Percentiles rank a stretch among this genome's conserved stretches.
Conservation (phyloP, 2,329 filamentous ascomycete genomes). For the Diaporthe destruens region DNA sequence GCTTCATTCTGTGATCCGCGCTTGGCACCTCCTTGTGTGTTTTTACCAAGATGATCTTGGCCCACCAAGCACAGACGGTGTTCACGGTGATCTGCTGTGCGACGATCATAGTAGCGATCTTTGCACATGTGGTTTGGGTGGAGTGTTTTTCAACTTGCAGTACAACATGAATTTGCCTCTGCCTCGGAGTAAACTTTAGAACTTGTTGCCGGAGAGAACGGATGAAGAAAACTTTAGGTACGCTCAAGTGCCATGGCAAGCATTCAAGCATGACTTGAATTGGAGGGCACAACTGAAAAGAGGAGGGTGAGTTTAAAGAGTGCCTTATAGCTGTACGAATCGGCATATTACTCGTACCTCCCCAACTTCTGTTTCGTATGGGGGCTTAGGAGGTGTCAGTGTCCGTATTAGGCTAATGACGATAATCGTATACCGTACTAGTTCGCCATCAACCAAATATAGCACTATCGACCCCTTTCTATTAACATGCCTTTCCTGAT, state of each 20-base stretch:
- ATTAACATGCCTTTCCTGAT: neutral
- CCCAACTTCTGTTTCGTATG: neutral
- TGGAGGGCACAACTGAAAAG: neutral
- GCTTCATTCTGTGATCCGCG: slow-evolving; percentile 20
- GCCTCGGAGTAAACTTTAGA: slow-evolving; percentile 1
- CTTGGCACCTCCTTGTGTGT: slow-evolving; percentile 18
- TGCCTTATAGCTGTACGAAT: neutral
- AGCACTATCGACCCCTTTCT: neutral
- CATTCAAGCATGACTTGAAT: neutral
- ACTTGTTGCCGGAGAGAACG: neutral
- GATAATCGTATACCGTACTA: neutral
- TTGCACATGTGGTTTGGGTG: no score
- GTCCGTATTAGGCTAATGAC: neutral
- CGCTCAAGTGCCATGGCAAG: slow-evolving; percentile 4
- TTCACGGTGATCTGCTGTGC: slow-evolving; percentile 6
- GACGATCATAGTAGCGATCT: slow-evolving; percentile 28
- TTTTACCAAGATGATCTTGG: neutral
- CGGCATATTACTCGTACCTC: neutral
- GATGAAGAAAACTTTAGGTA: neutral
- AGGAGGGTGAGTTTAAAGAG: neutral
- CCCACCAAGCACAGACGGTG: slow-evolving; percentile 16
- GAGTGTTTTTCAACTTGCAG: neutral
- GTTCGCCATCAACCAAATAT: neutral
- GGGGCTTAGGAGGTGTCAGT: neutral
- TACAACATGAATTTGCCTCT: neutral